These are phyloP conservation scores for Singerocomus rubriflavus DNA, from an alignment of 1,284 basidiomycete genomes.

Conservation along the genomic window DNA sequence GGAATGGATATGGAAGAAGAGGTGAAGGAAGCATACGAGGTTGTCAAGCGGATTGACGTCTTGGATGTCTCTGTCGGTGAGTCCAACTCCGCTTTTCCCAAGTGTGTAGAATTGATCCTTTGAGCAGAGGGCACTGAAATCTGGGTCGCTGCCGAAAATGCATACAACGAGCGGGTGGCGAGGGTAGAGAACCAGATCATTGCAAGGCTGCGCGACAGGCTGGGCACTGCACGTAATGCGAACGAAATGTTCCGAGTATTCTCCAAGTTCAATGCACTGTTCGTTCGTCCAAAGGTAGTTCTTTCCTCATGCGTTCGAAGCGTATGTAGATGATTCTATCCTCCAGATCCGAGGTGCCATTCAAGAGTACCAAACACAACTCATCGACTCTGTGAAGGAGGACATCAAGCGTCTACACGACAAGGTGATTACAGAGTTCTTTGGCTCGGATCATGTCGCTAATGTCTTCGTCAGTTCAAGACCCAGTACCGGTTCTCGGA, in stretches of 20 bases:
- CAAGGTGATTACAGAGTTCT: slow-evolving; percentile 52
- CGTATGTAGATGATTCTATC: neutral
- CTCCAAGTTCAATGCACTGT: slow-evolving; percentile 96
- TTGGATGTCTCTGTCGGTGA: slow-evolving; percentile 87
- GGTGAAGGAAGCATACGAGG: slow-evolving; percentile 92
- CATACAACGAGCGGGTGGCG: slow-evolving; percentile 96
- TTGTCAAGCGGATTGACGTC: slow-evolving; percentile 94
- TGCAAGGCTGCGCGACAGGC: slow-evolving; percentile 83
- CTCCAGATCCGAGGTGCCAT: slow-evolving; percentile 90
- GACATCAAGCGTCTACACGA: slow-evolving; percentile 95
- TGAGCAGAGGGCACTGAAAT: slow-evolving; percentile 91
- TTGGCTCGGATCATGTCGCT: slow-evolving; percentile 6
- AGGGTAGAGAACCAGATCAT: slow-evolving; percentile 99
- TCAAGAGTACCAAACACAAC: slow-evolving; percentile 97
- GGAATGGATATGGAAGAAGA: slow-evolving; percentile 98
- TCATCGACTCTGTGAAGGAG: slow-evolving; percentile 97
- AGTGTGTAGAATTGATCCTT: slow-evolving; percentile 2
- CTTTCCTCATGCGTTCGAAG: neutral
- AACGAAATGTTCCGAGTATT: slow-evolving; percentile 99
- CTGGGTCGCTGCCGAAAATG: slow-evolving; percentile 95
- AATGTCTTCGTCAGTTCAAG: slow-evolving; percentile 61
- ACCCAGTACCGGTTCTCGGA: slow-evolving; percentile 93
- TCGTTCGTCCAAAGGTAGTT: slow-evolving; percentile 93
- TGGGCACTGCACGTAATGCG: slow-evolving; percentile 95
- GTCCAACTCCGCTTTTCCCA: slow-evolving; percentile 22